phyloP scores from a whole-genome alignment of 2,329 filamentous ascomycete genomes.

The Fusarium luffae region DNA sequence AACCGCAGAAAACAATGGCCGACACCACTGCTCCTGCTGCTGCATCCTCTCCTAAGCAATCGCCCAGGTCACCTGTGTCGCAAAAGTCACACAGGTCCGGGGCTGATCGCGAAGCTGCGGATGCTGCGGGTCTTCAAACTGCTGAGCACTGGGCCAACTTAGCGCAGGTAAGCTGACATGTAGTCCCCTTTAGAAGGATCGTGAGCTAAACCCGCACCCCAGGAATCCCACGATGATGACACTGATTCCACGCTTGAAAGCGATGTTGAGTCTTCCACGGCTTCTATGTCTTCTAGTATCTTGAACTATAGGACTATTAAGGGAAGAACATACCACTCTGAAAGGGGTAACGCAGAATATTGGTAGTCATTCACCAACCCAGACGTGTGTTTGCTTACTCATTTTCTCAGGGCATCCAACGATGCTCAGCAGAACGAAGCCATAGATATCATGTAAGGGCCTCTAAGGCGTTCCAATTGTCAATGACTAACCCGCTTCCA shows the following conservation, averaged over 20 bases:
- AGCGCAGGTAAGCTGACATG: not conserved
- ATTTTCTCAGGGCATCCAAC: conserved; percentile 17
- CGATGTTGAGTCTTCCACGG: conserved; percentile 23
- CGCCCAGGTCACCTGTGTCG: conserved; percentile 4
- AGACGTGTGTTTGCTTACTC: not conserved
- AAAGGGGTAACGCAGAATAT: conserved; percentile 21
- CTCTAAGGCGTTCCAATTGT: fast-evolving
- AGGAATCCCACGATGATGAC: not conserved
- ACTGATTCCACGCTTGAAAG: conserved; percentile 13
- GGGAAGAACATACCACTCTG: conserved; percentile 28
- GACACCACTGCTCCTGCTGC: not conserved
- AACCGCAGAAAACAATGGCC: not conserved
- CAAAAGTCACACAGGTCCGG: not conserved
- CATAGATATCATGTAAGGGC: conserved; percentile 28
- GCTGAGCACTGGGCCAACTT: conserved; percentile 9
- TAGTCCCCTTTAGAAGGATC: no score
- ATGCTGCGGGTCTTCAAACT: not conserved
- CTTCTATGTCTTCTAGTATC: conserved; percentile 31
- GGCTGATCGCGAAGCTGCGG: not conserved
- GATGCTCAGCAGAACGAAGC: conserved; percentile 34
- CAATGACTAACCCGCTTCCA: not conserved
- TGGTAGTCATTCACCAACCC: not conserved
- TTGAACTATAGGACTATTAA: conserved; percentile 28
- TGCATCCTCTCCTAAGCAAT: not conserved
- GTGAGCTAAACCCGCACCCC: not conserved